These are phyloP conservation scores for Acephala macrosclerotiorum DNA, from an alignment of 2,329 filamentous ascomycete species.

Conservation along the genomic window DNA sequence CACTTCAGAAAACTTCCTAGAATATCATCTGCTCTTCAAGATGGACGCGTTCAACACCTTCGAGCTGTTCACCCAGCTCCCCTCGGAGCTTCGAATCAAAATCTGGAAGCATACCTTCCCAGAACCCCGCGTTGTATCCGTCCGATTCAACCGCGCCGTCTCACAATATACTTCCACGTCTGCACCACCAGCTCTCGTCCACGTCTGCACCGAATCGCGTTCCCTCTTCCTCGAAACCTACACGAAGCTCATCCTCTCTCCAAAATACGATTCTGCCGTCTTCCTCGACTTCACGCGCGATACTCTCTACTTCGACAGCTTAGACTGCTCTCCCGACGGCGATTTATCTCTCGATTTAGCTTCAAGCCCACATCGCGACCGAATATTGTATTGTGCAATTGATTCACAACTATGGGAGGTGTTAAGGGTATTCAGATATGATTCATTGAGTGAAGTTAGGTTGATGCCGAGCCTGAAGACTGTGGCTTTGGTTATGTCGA, in stretches of 20 bases:
- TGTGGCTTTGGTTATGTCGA: slow-evolving; percentile 36
- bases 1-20: neutral
- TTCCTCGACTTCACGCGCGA: slow-evolving; percentile 38
- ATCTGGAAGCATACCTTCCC: slow-evolving; percentile 37
- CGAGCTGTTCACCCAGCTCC: slow-evolving; percentile 32
- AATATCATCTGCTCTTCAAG: neutral
- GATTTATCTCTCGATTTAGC: slow-evolving; percentile 39
- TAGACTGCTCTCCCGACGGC: slow-evolving; percentile 39
- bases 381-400: slow-evolving; percentile 35
- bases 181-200: slow-evolving; percentile 30
- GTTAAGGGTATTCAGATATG: slow-evolving; percentile 36
- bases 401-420: slow-evolving; percentile 40
- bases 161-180: slow-evolving; percentile 31
- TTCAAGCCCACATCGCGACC: slow-evolving; percentile 30
- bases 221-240: slow-evolving; percentile 34
- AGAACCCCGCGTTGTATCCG: slow-evolving; percentile 31
- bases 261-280: slow-evolving; percentile 32
- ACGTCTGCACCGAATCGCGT: slow-evolving; percentile 36
- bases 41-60: slow-evolving; percentile 24
- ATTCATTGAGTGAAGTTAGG: slow-evolving; percentile 35
- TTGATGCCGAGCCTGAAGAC: slow-evolving; percentile 34
- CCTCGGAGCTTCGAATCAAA: slow-evolving; percentile 39
- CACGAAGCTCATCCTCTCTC: slow-evolving; percentile 34
- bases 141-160: slow-evolving; percentile 32
- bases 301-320: slow-evolving; percentile 40